phyloP scores from a whole-genome alignment of 1,284 basidiomycete genomes.

The Cryptococcus wingfieldii region DNA sequence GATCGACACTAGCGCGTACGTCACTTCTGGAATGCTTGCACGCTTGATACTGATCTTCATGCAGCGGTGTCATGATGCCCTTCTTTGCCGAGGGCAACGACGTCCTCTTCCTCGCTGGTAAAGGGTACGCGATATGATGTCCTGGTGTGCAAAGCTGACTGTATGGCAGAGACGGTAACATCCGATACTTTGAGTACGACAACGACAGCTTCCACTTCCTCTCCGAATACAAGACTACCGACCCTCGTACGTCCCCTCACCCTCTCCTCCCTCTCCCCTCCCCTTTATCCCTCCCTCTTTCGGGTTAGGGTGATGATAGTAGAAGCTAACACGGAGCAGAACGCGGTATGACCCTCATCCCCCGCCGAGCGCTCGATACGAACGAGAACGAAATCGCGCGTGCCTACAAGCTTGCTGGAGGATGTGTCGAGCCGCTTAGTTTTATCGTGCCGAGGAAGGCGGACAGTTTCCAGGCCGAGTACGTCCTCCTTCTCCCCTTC shows the following conservation, averaged over 20 bases:
- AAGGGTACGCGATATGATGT: slow-evolving; percentile 46
- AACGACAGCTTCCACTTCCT: slow-evolving; percentile 75
- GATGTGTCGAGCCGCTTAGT: slow-evolving; percentile 76
- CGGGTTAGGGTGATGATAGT: background rate
- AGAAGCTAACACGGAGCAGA: slow-evolving; percentile 51
- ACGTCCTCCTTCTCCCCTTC: slow-evolving; percentile 8
- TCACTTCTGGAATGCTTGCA: background rate
- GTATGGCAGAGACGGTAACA: slow-evolving; percentile 72
- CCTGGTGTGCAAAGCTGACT: background rate
- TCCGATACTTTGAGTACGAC: slow-evolving; percentile 94
- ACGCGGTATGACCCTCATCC: slow-evolving; percentile 93
- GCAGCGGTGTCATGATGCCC: slow-evolving; percentile 85
- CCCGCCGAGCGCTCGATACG: slow-evolving; percentile 80
- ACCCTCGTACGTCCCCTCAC: slow-evolving; percentile 55
- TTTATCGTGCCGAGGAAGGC: slow-evolving; percentile 87
- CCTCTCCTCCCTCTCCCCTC: no score
- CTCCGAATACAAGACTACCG: slow-evolving; percentile 81
- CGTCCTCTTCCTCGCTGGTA: slow-evolving; percentile 79
- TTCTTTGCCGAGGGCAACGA: slow-evolving; percentile 92
- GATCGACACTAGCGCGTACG: slow-evolving; percentile 72
- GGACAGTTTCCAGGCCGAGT: slow-evolving; percentile 49
- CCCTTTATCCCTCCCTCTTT: background rate
- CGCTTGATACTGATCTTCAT: background rate
- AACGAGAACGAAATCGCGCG: slow-evolving; percentile 92
- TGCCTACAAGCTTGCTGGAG: slow-evolving; percentile 81